A percentile compares a stretch with the other conserved stretches of the same genome.
phyloP scores from a whole-genome alignment of 2,329 filamentous ascomycete genomes.

The Fusarium napiforme region DNA sequence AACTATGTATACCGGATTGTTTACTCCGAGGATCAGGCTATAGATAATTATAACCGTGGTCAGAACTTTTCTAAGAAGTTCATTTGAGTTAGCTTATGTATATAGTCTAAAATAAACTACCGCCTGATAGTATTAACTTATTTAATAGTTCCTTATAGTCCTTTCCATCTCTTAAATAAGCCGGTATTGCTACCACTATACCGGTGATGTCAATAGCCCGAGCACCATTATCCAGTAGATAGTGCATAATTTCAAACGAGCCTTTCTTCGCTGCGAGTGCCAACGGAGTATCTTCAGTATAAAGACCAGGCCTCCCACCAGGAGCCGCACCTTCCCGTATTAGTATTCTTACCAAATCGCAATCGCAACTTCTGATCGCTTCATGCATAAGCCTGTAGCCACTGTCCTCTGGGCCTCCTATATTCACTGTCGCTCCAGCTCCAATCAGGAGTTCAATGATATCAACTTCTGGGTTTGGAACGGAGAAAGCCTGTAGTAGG shows the following conservation, averaged over 20 bases:
- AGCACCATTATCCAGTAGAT: background rate
- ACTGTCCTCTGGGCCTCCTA: fast-evolving
- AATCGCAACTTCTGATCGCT: fast-evolving
- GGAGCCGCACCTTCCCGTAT: background rate
- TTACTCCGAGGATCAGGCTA: too few relatives aligned
- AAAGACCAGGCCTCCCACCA: fast-evolving
- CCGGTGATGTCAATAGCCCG: fast-evolving
- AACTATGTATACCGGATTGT: too few relatives aligned
- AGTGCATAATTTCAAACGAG: background rate
- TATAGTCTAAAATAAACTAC: background rate
- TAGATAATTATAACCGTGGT: too few relatives aligned
- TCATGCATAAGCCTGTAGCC: background rate
- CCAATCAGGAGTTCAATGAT: background rate
- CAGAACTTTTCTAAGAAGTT: too few relatives aligned
- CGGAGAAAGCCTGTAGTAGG: fast-evolving
- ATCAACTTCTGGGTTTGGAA: fast-evolving
- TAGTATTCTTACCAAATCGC: fast-evolving
- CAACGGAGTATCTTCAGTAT: fast-evolving
- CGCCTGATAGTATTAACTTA: background rate
- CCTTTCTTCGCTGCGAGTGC: fast-evolving
- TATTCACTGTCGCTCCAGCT: fast-evolving
- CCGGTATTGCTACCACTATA: fast-evolving
- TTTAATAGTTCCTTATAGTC: fast-evolving
- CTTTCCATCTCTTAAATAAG: fast-evolving
- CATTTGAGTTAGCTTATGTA: fast-evolving